Percentiles rank a stretch among this genome's conserved stretches.
Evolutionary conservation across 2,329 filamentous ascomycete species (phyloP).

Genomic region (Diaporthe ilicicola): DNA sequence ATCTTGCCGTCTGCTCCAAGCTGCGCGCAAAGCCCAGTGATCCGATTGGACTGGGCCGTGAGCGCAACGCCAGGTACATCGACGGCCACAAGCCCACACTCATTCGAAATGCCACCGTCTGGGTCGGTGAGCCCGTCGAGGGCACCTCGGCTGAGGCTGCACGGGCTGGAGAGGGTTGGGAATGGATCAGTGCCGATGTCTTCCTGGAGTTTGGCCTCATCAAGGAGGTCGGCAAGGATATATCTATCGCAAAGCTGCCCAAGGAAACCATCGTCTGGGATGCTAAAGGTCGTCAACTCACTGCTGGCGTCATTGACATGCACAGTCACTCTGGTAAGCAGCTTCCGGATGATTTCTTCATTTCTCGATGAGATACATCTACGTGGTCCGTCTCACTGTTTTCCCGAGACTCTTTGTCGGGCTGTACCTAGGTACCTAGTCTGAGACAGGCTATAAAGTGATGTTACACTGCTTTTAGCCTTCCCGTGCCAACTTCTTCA

Average conservation of each 20-base stretch:
- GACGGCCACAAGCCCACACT: slow-evolving; percentile 67
- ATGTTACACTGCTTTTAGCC: no score
- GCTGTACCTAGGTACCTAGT: no score
- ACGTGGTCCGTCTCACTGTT: no score
- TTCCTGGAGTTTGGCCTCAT: slow-evolving; percentile 70
- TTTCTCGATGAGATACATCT: no score
- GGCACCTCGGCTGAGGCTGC: slow-evolving; percentile 64
- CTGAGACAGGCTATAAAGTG: no score
- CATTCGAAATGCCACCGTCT: slow-evolving; percentile 73
- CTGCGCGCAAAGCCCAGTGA: slow-evolving; percentile 64
- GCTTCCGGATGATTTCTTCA: no score
- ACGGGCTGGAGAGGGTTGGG: slow-evolving; percentile 65
- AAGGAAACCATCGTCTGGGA: slow-evolving; percentile 61
- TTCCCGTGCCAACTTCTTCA: no score
- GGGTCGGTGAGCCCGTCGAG: slow-evolving; percentile 67
- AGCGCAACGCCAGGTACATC: slow-evolving; percentile 68
- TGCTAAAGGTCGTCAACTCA: slow-evolving; percentile 68
- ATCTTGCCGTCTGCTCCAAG: slow-evolving; percentile 64
- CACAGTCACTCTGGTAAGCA: slow-evolving; percentile 66
- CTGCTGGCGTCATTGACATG: slow-evolving; percentile 76
- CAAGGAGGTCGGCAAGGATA: slow-evolving; percentile 56
- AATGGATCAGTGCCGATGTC: slow-evolving; percentile 69
- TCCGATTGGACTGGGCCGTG: slow-evolving; percentile 63
- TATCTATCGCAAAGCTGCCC: slow-evolving; percentile 53
- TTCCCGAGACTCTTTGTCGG: no score